phyloP scores from a whole-genome alignment of 2,329 filamentous ascomycete species.

The Cryphonectria parasitica region DNA sequence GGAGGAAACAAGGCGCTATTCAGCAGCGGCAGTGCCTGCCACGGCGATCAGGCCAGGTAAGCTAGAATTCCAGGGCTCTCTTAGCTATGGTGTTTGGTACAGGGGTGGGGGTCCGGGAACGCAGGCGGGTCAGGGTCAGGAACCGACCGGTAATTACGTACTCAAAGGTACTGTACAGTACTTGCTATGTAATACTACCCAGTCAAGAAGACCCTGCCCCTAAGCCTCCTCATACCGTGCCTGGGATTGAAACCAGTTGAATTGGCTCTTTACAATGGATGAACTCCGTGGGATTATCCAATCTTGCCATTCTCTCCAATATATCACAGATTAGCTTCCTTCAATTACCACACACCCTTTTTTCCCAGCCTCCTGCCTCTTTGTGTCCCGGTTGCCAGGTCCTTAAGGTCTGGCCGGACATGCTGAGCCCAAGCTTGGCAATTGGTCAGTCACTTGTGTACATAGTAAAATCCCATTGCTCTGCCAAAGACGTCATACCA shows the following conservation, averaged over 20 bases:
- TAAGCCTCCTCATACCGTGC: neutral
- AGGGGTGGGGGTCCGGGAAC: neutral
- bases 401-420: neutral
- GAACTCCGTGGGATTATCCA: neutral
- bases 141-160: neutral
- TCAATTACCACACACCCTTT: no score
- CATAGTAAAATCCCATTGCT: neutral
- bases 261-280: neutral
- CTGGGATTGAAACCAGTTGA: neutral
- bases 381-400: neutral
- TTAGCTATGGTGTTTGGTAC: no score
- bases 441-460: neutral
- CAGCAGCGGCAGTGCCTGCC: conserved; percentile 2
- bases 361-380: neutral
- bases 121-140: conserved; percentile 2
- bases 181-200: neutral
- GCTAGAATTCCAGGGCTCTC: neutral
- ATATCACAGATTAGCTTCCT: no score
- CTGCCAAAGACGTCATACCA: conserved; percentile 5
- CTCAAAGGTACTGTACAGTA: neutral
- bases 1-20: conserved; percentile 9
- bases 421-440: neutral
- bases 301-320: no score
- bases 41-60: conserved; percentile 14
- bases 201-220: neutral